Percentiles rank a stretch among this genome's conserved stretches.
phyloP scores from a whole-genome alignment of 495 filamentous ascomycete genomes.

The Daldinia grandis region DNA sequence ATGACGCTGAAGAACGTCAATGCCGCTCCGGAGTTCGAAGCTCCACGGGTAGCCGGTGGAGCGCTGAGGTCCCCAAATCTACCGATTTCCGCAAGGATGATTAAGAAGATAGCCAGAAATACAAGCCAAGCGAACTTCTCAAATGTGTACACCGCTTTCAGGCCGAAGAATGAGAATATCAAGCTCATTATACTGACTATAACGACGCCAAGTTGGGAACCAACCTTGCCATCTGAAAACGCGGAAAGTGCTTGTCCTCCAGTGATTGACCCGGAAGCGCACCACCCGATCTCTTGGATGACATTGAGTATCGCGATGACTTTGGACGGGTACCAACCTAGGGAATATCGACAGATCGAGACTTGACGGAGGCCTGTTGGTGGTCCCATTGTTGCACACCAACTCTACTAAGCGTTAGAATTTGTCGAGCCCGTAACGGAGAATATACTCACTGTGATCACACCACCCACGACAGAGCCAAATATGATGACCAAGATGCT shows the following conservation, averaged over 20 bases:
- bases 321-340: conserved; percentile 64
- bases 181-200: conserved; percentile 55
- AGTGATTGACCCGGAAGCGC: conserved; percentile 55
- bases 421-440: not conserved
- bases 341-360: conserved; percentile 62
- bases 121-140: conserved; percentile 57
- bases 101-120: conserved; percentile 65
- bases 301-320: conserved; percentile 61
- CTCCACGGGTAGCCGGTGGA: conserved; percentile 47
- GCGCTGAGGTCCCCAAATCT: conserved; percentile 55
- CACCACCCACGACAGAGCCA: conserved; percentile 56
- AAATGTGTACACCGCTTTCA: conserved; percentile 55
- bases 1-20: conserved; percentile 64
- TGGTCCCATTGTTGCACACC: conserved; percentile 60
- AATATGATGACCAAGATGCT: conserved; percentile 62
- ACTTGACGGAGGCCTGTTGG: conserved; percentile 63
- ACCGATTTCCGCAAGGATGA: conserved; percentile 64
- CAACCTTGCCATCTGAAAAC: conserved; percentile 56
- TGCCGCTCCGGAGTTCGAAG: conserved; percentile 56
- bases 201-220: conserved; percentile 57
- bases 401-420: conserved; percentile 32
- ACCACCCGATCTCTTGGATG: conserved; percentile 60
- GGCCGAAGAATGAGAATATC: conserved; percentile 56
- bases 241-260: conserved; percentile 61
- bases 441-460: conserved; percentile 55